Evolutionary conservation across 2,329 filamentous ascomycete species (phyloP).

Genomic region (Fusarium sp.): DNA sequence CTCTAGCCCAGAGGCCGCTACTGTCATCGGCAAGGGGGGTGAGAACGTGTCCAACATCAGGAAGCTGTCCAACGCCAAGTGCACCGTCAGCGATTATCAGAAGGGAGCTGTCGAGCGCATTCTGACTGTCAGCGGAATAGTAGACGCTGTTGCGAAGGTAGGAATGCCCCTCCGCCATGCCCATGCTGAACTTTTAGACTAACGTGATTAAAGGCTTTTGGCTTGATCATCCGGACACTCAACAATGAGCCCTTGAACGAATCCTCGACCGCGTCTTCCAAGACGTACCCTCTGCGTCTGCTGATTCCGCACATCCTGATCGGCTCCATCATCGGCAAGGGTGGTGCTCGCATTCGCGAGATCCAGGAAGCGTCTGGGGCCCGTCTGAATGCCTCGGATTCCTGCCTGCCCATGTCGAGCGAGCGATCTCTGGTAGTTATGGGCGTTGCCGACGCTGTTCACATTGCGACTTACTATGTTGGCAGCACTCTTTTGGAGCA

Average conservation of each 20-base stretch:
- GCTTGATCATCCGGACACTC: constrained; percentile 96
- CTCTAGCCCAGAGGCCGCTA: constrained; percentile 96
- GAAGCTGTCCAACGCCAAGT: constrained; percentile 95
- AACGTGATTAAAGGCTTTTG: constrained; percentile 80
- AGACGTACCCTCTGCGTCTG: constrained; percentile 96
- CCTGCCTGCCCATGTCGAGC: constrained; percentile 92
- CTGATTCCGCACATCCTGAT: constrained; percentile 98
- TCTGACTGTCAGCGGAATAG: constrained; percentile 94
- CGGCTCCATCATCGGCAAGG: constrained; percentile 98
- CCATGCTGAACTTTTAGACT: constrained; percentile 38
- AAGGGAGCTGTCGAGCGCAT: constrained; percentile 98
- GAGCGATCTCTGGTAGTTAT: constrained; percentile 98
- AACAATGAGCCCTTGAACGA: constrained; percentile 96
- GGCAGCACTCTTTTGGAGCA: constrained; percentile 98
- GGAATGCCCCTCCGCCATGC: constrained; percentile 40
- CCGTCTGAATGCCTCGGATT: constrained; percentile 95
- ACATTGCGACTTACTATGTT: constrained; percentile 99
- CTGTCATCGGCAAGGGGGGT: constrained; percentile 97
- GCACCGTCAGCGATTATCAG: constrained; percentile 98
- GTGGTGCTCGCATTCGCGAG: constrained; percentile 94
- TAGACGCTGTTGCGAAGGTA: constrained; percentile 97
- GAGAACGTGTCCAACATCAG: constrained; percentile 99
- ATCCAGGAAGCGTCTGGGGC: constrained; percentile 98
- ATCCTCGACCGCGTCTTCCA: constrained; percentile 92
- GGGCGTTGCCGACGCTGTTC: constrained; percentile 97